A percentile compares a stretch with the other conserved stretches of the same genome.
phyloP scores from a whole-genome alignment of 1,139 yeast species.

The Yamadazyma aaseri region DNA sequence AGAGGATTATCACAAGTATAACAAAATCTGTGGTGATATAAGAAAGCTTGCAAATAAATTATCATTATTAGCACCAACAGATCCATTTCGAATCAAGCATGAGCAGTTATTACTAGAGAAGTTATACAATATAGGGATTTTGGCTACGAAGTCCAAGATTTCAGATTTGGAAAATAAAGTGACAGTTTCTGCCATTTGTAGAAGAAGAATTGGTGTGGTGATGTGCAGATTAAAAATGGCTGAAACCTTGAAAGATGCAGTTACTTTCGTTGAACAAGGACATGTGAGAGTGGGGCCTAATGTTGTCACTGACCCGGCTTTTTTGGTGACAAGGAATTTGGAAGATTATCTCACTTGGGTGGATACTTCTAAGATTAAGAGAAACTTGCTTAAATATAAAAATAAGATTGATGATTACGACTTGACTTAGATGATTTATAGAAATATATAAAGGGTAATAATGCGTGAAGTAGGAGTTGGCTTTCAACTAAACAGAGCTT shows the following conservation, averaged over 20 bases:
- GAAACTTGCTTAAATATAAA: conserved; percentile 83
- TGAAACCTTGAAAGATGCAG: conserved; percentile 83
- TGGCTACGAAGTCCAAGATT: conserved; percentile 84
- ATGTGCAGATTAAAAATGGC: conserved; percentile 97
- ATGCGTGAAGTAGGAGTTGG: too few relatives aligned
- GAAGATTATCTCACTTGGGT: conserved; percentile 99
- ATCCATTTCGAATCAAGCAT: conserved; percentile 81
- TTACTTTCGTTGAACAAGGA: conserved; percentile 92
- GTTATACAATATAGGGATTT: conserved; percentile 81
- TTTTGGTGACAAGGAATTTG: conserved; percentile 84
- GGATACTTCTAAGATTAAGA: conserved; percentile 88
- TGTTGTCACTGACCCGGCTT: conserved; percentile 93
- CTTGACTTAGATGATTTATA: conserved; percentile 36
- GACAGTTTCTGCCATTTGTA: conserved; percentile 87
- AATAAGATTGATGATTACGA: conserved; percentile 82
- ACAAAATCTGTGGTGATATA: conserved; percentile 86
- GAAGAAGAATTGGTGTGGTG: conserved; percentile 90
- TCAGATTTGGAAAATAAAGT: conserved; percentile 89
- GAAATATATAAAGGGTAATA: not conserved
- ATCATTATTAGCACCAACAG: conserved; percentile 80
- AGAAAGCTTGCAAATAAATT: conserved; percentile 83
- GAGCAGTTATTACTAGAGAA: conserved; percentile 86
- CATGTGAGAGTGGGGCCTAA: conserved; percentile 98
- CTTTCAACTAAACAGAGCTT: too few relatives aligned
- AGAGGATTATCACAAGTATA: conserved; percentile 93